These are phyloP conservation scores for Euphorbia corollata DNA, from an alignment of 441 rosid species.

Conservation along the genomic window DNA sequence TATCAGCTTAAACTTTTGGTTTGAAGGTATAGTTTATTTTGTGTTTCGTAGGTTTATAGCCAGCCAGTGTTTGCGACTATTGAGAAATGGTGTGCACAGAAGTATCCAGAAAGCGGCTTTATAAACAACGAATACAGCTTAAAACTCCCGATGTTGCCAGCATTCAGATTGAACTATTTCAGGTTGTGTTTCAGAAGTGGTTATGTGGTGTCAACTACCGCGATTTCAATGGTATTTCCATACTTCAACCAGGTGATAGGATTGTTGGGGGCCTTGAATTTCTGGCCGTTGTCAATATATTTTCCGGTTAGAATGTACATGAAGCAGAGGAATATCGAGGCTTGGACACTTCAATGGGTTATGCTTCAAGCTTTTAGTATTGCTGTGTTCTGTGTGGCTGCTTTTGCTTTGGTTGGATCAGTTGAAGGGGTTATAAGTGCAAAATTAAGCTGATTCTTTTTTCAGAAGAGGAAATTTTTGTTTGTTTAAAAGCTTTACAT, in stretches of 20 bases:
- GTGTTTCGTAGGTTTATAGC: conserved; percentile 27
- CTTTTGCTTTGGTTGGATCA: conserved; percentile 31
- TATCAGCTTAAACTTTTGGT: background rate
- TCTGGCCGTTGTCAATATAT: conserved; percentile 42
- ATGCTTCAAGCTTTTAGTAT: conserved; percentile 27
- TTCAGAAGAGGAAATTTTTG: background rate
- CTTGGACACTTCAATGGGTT: conserved; percentile 43
- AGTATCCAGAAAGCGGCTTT: conserved; percentile 27
- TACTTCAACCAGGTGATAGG: conserved; percentile 54
- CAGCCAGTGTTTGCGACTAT: conserved; percentile 36
- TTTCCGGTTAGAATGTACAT: conserved; percentile 48
- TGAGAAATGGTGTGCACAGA: conserved; percentile 32
- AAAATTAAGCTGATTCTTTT: conserved; percentile 22
- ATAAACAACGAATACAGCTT: conserved; percentile 16
- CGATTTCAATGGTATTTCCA: conserved; percentile 36
- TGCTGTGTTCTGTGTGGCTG: conserved; percentile 20
- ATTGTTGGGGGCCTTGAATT: conserved; percentile 36
- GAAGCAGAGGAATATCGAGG: conserved; percentile 32
- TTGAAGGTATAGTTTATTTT: background rate
- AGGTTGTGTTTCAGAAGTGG: conserved; percentile 32
- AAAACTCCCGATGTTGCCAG: conserved; percentile 25
- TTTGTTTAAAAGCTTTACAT: background rate
- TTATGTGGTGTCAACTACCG: conserved; percentile 31
- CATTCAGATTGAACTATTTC: conserved; percentile 26
- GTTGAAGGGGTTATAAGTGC: conserved; percentile 32